Conservation (phyloP, 2,329 filamentous ascomycete species). For the Penicillium sp. region DNA sequence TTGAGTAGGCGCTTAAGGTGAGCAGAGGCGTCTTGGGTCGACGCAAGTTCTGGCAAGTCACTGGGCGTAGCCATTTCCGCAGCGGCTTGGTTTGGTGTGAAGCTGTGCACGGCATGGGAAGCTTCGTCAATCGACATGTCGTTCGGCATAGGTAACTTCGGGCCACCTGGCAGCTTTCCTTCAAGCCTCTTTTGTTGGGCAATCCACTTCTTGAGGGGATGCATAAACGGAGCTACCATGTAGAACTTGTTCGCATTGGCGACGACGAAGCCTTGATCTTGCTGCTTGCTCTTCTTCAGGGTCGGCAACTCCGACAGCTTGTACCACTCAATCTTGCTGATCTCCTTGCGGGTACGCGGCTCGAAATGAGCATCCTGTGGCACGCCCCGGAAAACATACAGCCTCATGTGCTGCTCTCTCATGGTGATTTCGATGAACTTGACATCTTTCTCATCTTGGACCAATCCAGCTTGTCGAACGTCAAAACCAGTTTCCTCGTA, state of each 20-base stretch:
- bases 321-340: slow-evolving; percentile 95
- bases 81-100: no score
- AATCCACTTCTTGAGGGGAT: slow-evolving; percentile 81
- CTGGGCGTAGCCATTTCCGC: slow-evolving; percentile 25
- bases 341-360: slow-evolving; percentile 88
- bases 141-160: no score
- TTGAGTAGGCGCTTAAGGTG: slow-evolving; percentile 46
- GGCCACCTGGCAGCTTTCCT: no score
- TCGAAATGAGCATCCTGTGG: slow-evolving; percentile 80
- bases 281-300: slow-evolving; percentile 63
- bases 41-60: slow-evolving; percentile 35
- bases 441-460: slow-evolving; percentile 60
- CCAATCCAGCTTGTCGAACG: slow-evolving; percentile 63
- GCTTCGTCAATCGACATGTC: no score
- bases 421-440: slow-evolving; percentile 84
- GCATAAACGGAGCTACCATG: slow-evolving; percentile 91
- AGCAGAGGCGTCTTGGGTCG: slow-evolving; percentile 38
- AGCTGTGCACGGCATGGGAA: slow-evolving; percentile 35
- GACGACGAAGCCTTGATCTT: slow-evolving; percentile 48
- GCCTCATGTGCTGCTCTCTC: slow-evolving; percentile 80
- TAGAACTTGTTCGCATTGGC: slow-evolving; percentile 81
- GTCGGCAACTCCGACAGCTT: slow-evolving; percentile 79
- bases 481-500: slow-evolving; percentile 95
- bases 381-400: slow-evolving; percentile 85
- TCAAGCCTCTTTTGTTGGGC: slow-evolving; percentile 71